These are phyloP conservation scores for Monosporascus sp. DNA, from an alignment of 2,329 filamentous ascomycete genomes.

Conservation along the genomic window DNA sequence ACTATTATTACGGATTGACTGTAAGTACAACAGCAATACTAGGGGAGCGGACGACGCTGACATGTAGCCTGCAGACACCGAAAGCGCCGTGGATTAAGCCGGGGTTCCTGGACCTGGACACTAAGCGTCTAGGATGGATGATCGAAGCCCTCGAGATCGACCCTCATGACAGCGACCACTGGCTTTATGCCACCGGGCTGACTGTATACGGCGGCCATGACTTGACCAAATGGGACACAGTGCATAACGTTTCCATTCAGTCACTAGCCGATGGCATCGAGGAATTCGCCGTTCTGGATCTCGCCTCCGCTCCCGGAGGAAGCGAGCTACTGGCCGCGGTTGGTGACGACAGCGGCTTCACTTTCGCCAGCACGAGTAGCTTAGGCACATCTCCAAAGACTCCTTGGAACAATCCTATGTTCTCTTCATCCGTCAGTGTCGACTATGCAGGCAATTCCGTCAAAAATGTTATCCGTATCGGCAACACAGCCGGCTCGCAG, in stretches of 20 bases:
- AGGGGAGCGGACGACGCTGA: slow-evolving; percentile 1
- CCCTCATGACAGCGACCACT: slow-evolving; percentile 54
- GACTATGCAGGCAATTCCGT: slow-evolving; percentile 44
- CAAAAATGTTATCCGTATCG: slow-evolving; percentile 44
- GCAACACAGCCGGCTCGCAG: slow-evolving; percentile 36
- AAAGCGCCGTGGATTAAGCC: slow-evolving; percentile 51
- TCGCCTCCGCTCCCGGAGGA: slow-evolving; percentile 45
- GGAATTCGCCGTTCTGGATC: slow-evolving; percentile 44
- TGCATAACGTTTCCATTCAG: slow-evolving; percentile 42
- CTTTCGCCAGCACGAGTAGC: slow-evolving; percentile 31
- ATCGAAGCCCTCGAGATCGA: slow-evolving; percentile 54
- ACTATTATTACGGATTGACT: slow-evolving; percentile 42
- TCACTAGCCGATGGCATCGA: slow-evolving; percentile 51
- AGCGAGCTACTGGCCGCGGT: slow-evolving; percentile 47
- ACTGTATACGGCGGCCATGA: slow-evolving; percentile 50
- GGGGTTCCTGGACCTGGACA: slow-evolving; percentile 40
- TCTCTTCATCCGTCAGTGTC: slow-evolving; percentile 39
- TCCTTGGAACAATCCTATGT: slow-evolving; percentile 43
- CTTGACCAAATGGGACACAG: slow-evolving; percentile 49
- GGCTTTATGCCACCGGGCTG: slow-evolving; percentile 56
- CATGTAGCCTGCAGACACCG: slow-evolving; percentile 21
- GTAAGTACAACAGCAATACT: slow-evolving; percentile 12
- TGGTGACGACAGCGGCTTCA: slow-evolving; percentile 48
- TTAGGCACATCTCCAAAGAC: slow-evolving; percentile 38
- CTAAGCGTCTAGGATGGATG: slow-evolving; percentile 55